A percentile compares a stretch with the other conserved stretches of the same genome.
phyloP scores from a whole-genome alignment of 495 filamentous ascomycete genomes.

The Letharia lupina region DNA sequence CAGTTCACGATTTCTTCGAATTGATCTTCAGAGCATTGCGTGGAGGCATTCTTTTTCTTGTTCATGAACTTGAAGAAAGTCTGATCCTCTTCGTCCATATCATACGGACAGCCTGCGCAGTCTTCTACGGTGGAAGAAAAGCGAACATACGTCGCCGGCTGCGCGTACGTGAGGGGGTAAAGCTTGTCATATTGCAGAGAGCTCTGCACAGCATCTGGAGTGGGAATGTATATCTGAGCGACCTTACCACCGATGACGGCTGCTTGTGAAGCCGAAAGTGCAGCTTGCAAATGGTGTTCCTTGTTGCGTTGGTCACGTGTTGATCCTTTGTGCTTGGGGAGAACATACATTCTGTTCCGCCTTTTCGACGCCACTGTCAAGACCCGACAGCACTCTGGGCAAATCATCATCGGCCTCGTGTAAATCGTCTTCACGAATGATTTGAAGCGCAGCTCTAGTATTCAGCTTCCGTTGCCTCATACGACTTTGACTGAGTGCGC shows the following conservation, averaged over 20 bases:
- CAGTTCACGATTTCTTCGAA: slow-evolving; percentile 94
- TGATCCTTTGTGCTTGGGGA: slow-evolving; percentile 12
- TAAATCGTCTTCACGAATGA: slow-evolving; percentile 5
- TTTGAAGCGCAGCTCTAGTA: neutral
- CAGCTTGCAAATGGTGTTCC: slow-evolving; percentile 98
- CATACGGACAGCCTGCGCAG: slow-evolving; percentile 76
- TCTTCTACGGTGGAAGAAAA: slow-evolving; percentile 98
- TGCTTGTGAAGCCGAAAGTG: slow-evolving; percentile 66
- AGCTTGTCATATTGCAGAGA: slow-evolving; percentile 76
- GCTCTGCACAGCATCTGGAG: slow-evolving; percentile 69
- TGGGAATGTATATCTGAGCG: slow-evolving; percentile 70
- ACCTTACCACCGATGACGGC: slow-evolving; percentile 60
- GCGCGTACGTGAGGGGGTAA: slow-evolving; percentile 68
- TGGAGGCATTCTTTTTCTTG: slow-evolving; percentile 50
- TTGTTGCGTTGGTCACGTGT: slow-evolving; percentile 20
- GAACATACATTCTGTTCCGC: slow-evolving; percentile 6
- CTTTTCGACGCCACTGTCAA: slow-evolving; percentile 6
- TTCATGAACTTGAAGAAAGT: slow-evolving; percentile 78
- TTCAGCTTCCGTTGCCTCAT: slow-evolving; percentile 5
- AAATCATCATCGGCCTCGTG: slow-evolving; percentile 4
- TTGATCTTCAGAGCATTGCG: slow-evolving; percentile 71
- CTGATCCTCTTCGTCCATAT: slow-evolving; percentile 86
- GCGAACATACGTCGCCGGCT: slow-evolving; percentile 89
- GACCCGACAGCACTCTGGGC: slow-evolving; percentile 5
- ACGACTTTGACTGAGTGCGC: slow-evolving; percentile 3